A percentile compares a stretch with the other conserved stretches of the same genome.
Evolutionary conservation across 176 grass and related monocot genomes (phyloP).

Genomic region (Ananas comosus): DNA sequence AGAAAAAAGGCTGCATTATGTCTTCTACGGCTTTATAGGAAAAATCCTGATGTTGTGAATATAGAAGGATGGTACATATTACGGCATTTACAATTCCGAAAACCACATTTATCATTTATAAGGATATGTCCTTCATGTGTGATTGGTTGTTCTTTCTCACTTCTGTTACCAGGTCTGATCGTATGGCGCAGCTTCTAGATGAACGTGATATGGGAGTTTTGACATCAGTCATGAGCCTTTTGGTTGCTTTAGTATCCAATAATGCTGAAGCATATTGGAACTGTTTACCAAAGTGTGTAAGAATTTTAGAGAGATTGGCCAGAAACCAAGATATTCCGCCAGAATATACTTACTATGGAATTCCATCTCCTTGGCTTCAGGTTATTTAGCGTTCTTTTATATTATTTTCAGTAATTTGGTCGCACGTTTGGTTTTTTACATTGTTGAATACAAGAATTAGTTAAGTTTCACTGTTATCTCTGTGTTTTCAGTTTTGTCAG

Average conservation of each 20-base stretch:
- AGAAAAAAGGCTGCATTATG: constrained; percentile 97
- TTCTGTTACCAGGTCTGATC: constrained; percentile 64
- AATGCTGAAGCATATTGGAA: constrained; percentile 93
- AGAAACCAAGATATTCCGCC: constrained; percentile 98
- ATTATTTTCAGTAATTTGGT: no score
- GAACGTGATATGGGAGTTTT: constrained; percentile 93
- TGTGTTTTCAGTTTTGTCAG: no score
- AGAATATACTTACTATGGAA: constrained; percentile 98
- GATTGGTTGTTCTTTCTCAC: neutral
- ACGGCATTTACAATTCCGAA: neutral
- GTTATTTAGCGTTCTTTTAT: constrained; percentile 22
- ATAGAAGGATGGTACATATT: constrained; percentile 81
- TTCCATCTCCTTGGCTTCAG: constrained; percentile 99
- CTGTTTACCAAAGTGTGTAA: constrained; percentile 95
- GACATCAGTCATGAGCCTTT: constrained; percentile 98
- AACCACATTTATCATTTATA: neutral
- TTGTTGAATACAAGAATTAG: no score
- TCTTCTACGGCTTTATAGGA: constrained; percentile 96
- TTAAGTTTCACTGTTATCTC: no score
- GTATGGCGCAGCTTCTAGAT: constrained; percentile 96
- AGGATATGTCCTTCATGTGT: neutral
- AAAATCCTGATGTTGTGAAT: constrained; percentile 98
- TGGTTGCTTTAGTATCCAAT: constrained; percentile 91
- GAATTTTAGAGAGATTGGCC: constrained; percentile 82
- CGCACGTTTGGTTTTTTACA: neutral